phyloP scores from a whole-genome alignment of 768 basidiomycete species.

The Pholiota molesta region DNA sequence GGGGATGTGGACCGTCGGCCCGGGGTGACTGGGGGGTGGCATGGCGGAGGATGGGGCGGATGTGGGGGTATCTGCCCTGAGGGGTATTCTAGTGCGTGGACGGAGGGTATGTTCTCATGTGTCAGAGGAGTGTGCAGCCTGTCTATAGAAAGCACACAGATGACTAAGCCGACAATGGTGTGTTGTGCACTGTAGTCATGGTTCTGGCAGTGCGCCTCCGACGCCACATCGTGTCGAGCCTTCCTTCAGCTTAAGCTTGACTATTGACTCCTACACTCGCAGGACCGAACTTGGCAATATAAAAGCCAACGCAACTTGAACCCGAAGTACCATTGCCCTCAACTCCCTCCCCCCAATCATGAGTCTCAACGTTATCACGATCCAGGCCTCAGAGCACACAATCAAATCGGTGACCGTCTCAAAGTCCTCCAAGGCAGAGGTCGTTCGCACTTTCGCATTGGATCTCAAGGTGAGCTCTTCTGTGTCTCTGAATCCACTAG shows the following conservation, averaged over 20 bases:
- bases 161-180: too few species aligned
- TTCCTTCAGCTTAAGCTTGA: too few species aligned
- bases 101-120: constrained; percentile 5
- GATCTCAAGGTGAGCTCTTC: constrained; percentile 56
- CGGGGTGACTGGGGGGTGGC: not conserved
- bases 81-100: constrained; percentile 1
- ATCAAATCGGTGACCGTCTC: constrained; percentile 61
- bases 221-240: too few species aligned
- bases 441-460: constrained; percentile 52
- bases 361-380: constrained; percentile 9
- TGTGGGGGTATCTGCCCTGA: not conserved
- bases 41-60: constrained; percentile 2
- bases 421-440: constrained; percentile 57
- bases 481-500: too few species aligned
- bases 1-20: constrained; percentile 29
- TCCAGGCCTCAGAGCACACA: constrained; percentile 42
- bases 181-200: too few species aligned
- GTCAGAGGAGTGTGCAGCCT: not conserved
- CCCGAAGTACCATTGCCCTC: not conserved
- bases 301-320: not conserved
- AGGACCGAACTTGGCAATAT: too few species aligned
- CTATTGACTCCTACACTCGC: too few species aligned
- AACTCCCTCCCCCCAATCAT: not conserved
- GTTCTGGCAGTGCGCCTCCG: too few species aligned
- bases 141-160: not conserved